These are phyloP conservation scores for Coriolopsis trogii DNA, from an alignment of 1,284 basidiomycete species.

Conservation along the genomic window DNA sequence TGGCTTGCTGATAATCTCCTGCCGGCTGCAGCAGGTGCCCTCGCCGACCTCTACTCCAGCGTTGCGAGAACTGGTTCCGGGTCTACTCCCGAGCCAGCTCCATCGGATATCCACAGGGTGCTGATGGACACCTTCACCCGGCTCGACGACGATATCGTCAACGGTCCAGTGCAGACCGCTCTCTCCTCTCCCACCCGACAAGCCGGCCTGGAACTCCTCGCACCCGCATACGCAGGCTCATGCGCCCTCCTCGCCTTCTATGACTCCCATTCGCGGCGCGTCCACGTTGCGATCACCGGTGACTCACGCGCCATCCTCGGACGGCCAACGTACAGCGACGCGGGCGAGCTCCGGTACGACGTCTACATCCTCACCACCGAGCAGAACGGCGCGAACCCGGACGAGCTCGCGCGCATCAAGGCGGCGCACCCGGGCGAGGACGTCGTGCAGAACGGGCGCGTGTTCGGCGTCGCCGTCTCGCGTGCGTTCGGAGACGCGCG, in stretches of 20 bases:
- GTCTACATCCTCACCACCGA: constrained; percentile 57
- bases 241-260: constrained; percentile 50
- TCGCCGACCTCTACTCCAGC: constrained; percentile 31
- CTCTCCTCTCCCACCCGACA: constrained; percentile 23
- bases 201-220: constrained; percentile 27
- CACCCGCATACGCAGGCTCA: constrained; percentile 37
- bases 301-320: constrained; percentile 67
- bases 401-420: constrained; percentile 42
- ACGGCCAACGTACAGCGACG: constrained; percentile 37
- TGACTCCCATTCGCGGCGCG: constrained; percentile 42
- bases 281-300: constrained; percentile 56
- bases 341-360: constrained; percentile 44
- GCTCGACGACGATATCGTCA: constrained; percentile 36
- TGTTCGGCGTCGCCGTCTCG: constrained; percentile 46
- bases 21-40: constrained; percentile 30
- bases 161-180: constrained; percentile 24
- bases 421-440: constrained; percentile 43
- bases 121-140: constrained; percentile 33
- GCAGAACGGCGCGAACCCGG: constrained; percentile 48
- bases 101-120: constrained; percentile 26
- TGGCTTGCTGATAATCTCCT: constrained; percentile 35
- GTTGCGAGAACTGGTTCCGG: background rate
- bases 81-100: constrained; percentile 3
- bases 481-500: constrained; percentile 56
- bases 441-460: constrained; percentile 42